Evolutionary conservation across 1,139 yeast genomes (phyloP), one percentile per base, ranked within the genome.

Genomic region (Saccharomyces hybrid): DNA sequence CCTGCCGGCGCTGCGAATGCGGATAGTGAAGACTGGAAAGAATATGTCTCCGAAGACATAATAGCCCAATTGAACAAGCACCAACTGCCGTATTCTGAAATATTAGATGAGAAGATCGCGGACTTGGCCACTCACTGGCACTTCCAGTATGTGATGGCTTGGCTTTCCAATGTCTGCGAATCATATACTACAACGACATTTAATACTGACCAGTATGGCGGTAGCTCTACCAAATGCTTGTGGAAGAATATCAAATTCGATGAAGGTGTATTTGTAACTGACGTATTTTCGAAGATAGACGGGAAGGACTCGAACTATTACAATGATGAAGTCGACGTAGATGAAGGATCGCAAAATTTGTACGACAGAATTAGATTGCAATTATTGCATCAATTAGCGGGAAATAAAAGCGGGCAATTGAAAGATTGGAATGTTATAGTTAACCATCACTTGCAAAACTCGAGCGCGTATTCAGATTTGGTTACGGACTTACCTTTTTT

Each of bases 401-500:
- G 73, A 30, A 65, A 61, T 54, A 65, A 68, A 50, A 61, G 65
- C 28, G 64, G 65, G 5, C 57, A 59, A 11, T 57, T 68, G 50
- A 65, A 61, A 5, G 72, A 77, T 58, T 81, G 81, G 70, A 81
- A 81, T 60, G 71, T 70, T 51, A 70, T 75, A n/a, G 74, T 78
- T 50, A 70, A 79, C 54, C 71, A 73, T 52, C 71, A 78, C 61
- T 75, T 82, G 57, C 78, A 80, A 4, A 75, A 70, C 1, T 66
- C 63, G 23, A 59, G 59, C 3, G 65, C 66, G 8, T 54, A 59
- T 5, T 34, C 27, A 4, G 11, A 42, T 9, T 59, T 60, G 30
- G 81, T 80, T 59, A 76, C 74, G 49, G 56, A 65, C 14, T 70
- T 81, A 42, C 59, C 70, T 5, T 63, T 81, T 7, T 62, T 68